Base-by-base conservation (phyloP, 139 green algal genomes). In the Auxenochlorella pyrenoidosa region DNA sequence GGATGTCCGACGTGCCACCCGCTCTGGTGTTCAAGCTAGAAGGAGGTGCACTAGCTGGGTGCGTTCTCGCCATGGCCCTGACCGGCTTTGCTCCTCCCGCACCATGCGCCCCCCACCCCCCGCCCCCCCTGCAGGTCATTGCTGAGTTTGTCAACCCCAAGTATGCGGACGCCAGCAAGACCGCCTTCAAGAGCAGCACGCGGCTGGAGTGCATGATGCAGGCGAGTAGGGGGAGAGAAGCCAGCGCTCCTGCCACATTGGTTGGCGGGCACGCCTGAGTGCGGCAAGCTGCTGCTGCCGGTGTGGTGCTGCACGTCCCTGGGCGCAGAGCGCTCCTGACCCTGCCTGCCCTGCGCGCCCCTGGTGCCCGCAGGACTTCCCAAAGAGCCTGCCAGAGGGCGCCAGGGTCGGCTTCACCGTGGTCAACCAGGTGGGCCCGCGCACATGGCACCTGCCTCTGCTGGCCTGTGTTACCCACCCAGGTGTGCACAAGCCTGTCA, bases 191-290 rank as follows among this genome's bases (percentile, higher is more conserved):
- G 92, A 95, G 88, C 77, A 92, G 92, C 89, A 99, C 98, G 4
- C 94, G 98, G 4, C 93, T 99, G n/a, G 98, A 99, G 92, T 99
- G 98, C 94, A 99, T 99, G 98, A 99, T 99, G 98, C 97, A 99
- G 91, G 95, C 87, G 68, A 2, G 89, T 32, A 6, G 54, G 34
- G 8, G 59, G 59, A 3, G 3, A 30, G 21, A 16, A n/a, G n/a
- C n/a, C n/a, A n/a, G n/a, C n/a, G n/a, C n/a, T n/a, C n/a, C n/a
- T n/a, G n/a, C n/a, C n/a, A n/a, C n/a, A n/a, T n/a, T n/a, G n/a
- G n/a, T n/a, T n/a, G n/a, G n/a, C n/a, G n/a, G n/a, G n/a, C n/a
- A n/a, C n/a, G n/a, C n/a, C n/a, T n/a, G n/a, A n/a, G n/a, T n/a
- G 59, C 8, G 16, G 59, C 59, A 3, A 30, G 22, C n/a, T 68